Evolutionary conservation across 2,329 filamentous ascomycete species (phyloP).

Genomic region (Colletotrichum musicola): DNA sequence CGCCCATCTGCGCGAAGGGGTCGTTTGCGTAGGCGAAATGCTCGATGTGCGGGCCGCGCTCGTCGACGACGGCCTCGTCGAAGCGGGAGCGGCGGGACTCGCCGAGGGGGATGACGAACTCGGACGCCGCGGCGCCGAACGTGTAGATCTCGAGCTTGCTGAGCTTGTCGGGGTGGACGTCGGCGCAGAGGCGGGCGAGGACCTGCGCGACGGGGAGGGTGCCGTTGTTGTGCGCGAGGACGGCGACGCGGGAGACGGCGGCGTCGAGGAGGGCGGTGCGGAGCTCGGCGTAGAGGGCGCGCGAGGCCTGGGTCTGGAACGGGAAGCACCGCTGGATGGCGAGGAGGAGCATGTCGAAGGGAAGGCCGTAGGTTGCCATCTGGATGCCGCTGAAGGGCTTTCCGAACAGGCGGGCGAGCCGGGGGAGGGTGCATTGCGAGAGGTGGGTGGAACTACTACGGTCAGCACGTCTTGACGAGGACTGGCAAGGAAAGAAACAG

Average conservation of each 20-base stretch:
- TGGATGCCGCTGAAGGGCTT: slow-evolving; percentile 63
- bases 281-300: slow-evolving; percentile 51
- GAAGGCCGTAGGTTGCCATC: slow-evolving; percentile 62
- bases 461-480: neutral
- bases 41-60: slow-evolving; percentile 48
- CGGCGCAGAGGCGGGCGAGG: slow-evolving; percentile 52
- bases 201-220: slow-evolving; percentile 51
- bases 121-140: slow-evolving; percentile 54
- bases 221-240: slow-evolving; percentile 56
- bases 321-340: slow-evolving; percentile 49
- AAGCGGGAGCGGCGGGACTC: slow-evolving; percentile 40
- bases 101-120: slow-evolving; percentile 53
- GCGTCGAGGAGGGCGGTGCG: slow-evolving; percentile 51
- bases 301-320: slow-evolving; percentile 46
- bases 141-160: slow-evolving; percentile 59
- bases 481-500: neutral
- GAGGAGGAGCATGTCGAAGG: slow-evolving; percentile 62
- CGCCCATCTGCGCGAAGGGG: slow-evolving; percentile 54
- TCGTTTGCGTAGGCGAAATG: slow-evolving; percentile 53
- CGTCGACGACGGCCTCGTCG: slow-evolving; percentile 38
- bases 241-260: slow-evolving; percentile 49
- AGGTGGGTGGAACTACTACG: slow-evolving; percentile 46
- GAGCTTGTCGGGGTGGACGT: slow-evolving; percentile 51
- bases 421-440: slow-evolving; percentile 48
- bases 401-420: slow-evolving; percentile 51